A percentile compares a stretch with the other conserved stretches of the same genome.
Evolutionary conservation across 2,329 filamentous ascomycete species (phyloP).

Genomic region (Aspergillus sp.): DNA sequence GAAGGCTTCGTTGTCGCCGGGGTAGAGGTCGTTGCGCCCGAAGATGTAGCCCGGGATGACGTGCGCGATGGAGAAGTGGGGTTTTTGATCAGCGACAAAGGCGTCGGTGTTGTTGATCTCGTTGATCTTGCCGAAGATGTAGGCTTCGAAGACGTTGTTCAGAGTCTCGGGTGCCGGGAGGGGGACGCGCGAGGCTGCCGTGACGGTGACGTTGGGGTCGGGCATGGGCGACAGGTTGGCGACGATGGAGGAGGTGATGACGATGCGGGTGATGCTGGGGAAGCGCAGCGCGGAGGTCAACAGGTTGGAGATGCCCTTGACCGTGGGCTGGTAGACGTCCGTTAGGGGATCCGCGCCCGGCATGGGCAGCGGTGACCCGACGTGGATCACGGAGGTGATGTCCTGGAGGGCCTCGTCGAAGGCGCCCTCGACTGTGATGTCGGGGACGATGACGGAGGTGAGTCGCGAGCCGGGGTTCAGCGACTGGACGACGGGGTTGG

Average conservation of each 20-base stretch:
- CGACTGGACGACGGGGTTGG: not conserved
- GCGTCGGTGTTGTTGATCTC: not conserved
- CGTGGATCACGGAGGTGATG: slow-evolving; percentile 16
- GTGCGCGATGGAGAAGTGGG: not conserved
- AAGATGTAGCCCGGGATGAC: not conserved
- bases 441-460: slow-evolving; percentile 1
- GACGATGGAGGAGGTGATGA: slow-evolving; percentile 1
- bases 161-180: too few species aligned
- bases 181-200: not conserved
- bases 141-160: not conserved
- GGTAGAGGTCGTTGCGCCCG: not conserved
- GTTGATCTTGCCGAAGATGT: not conserved
- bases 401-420: slow-evolving; percentile 11
- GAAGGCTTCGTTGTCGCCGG: not conserved
- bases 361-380: slow-evolving; percentile 16
- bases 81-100: not conserved
- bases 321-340: slow-evolving; percentile 2
- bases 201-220: not conserved
- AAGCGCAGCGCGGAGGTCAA: not conserved
- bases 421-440: slow-evolving; percentile 1
- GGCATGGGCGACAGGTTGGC: not conserved
- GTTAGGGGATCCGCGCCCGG: slow-evolving; percentile 1
- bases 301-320: not conserved
- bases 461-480: not conserved
- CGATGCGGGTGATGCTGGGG: not conserved